Evolutionary conservation across 2,329 filamentous ascomycete species (phyloP).

Genomic region (Cladobotryum protrusum): DNA sequence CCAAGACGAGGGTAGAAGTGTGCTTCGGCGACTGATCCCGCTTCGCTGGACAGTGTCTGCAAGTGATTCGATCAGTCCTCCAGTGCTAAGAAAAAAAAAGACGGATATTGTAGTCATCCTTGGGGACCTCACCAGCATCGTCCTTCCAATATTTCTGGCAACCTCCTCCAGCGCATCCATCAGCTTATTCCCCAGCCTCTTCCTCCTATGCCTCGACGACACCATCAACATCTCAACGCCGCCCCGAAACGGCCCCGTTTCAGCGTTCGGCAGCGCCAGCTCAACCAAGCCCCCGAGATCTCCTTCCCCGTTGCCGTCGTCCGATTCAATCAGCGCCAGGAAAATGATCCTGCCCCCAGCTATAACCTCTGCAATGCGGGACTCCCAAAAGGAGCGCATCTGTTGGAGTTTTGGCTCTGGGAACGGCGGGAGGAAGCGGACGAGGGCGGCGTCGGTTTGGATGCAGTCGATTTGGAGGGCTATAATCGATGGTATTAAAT

Average conservation of each 20-base stretch:
- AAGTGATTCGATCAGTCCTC: too few relatives aligned
- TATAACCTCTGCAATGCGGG: not conserved
- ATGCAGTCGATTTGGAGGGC: constrained; percentile 10
- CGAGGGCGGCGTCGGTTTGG: constrained; percentile 7
- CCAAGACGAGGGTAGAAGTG: constrained; percentile 10
- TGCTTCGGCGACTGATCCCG: constrained; percentile 10
- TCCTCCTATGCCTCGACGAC: constrained; percentile 6
- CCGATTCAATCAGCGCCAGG: not conserved
- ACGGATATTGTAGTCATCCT: not conserved
- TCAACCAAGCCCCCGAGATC: constrained; percentile 8
- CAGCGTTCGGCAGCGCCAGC: constrained; percentile 7
- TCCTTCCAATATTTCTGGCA: constrained; percentile 6
- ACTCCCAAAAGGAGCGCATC: constrained; percentile 10
- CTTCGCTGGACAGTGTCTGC: constrained; percentile 9
- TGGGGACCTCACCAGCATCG: constrained; percentile 8
- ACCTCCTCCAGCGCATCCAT: constrained; percentile 6
- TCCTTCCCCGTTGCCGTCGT: constrained; percentile 1
- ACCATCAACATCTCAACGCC: constrained; percentile 14
- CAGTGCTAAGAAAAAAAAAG: too few relatives aligned
- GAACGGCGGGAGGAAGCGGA: constrained; percentile 14
- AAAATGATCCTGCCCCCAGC: constrained; percentile 7
- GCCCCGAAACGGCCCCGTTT: constrained; percentile 11
- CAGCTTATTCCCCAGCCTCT: constrained; percentile 4
- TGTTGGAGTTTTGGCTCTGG: constrained; percentile 3
- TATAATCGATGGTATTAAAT: constrained; percentile 3